A percentile compares a stretch with the other conserved stretches of the same genome.
phyloP scores from a whole-genome alignment of 441 rosid genomes.

The Corymbia citriodora region DNA sequence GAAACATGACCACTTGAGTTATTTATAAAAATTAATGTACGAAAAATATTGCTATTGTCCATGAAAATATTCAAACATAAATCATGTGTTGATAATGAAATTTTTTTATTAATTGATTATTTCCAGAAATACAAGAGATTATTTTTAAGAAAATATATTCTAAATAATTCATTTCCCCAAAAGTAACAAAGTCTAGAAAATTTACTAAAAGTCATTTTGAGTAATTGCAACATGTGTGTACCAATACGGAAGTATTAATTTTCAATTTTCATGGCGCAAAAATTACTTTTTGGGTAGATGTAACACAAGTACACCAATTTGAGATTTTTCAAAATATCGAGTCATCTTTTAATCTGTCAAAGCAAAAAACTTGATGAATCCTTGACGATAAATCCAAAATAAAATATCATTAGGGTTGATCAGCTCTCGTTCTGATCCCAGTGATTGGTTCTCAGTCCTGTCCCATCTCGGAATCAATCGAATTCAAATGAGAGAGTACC shows the following conservation, averaged over 20 bases:
- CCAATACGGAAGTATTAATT: not conserved
- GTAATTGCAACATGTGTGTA: not conserved
- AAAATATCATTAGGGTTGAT: no score
- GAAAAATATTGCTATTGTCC: not conserved
- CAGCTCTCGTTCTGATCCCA: no score
- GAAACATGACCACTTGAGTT: not conserved
- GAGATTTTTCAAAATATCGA: not conserved
- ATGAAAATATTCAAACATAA: not conserved
- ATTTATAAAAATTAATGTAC: not conserved
- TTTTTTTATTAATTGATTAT: not conserved
- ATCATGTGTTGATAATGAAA: not conserved
- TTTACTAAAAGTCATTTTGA: not conserved
- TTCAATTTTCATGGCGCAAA: not conserved
- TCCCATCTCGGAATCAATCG: no score
- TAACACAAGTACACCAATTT: fast-evolving
- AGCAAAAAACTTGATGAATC: not conserved
- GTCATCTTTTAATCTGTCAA: not conserved
- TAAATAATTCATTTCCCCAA: not conserved
- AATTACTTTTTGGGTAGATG: not conserved
- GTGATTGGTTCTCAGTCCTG: no score
- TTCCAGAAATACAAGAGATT: not conserved
- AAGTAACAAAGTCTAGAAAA: not conserved
- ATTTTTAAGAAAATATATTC: not conserved
- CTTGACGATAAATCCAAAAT: not conserved
- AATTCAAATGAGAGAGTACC: no score